Conservation (phyloP, 805 yeast genomes). For the Spathaspora gorwiae region DNA sequence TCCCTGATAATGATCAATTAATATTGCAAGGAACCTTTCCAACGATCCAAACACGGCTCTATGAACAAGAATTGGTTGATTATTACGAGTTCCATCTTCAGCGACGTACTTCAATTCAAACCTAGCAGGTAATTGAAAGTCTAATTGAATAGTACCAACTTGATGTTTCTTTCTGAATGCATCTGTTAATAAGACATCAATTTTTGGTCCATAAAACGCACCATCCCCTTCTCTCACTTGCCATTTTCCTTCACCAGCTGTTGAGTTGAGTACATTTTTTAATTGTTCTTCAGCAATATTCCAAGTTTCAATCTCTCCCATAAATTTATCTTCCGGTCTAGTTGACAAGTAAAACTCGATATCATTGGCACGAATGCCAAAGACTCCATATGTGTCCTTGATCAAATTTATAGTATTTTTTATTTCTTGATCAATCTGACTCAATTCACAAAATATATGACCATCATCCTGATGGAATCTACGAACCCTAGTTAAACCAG, state of each 20-base stretch:
- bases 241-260: slow-evolving; percentile 55
- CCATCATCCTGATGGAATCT: slow-evolving; percentile 98
- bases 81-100: slow-evolving; percentile 44
- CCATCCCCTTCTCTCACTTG: slow-evolving; percentile 87
- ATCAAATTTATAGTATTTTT: slow-evolving; percentile 65
- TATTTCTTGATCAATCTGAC: slow-evolving; percentile 75
- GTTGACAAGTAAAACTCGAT: slow-evolving; percentile 70
- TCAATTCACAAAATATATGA: slow-evolving; percentile 82
- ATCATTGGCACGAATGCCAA: slow-evolving; percentile 53
- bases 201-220: slow-evolving; percentile 94
- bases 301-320: slow-evolving; percentile 81
- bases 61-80: slow-evolving; percentile 90
- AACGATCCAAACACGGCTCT: slow-evolving; percentile 94
- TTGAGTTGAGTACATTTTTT: slow-evolving; percentile 49
- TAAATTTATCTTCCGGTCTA: slow-evolving; percentile 69
- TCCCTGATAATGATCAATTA: slow-evolving; percentile 86
- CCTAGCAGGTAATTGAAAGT: slow-evolving; percentile 87
- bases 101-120: slow-evolving; percentile 67
- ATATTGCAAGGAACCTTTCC: slow-evolving; percentile 85
- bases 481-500: slow-evolving; percentile 89
- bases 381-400: slow-evolving; percentile 65
- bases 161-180: slow-evolving; percentile 80
- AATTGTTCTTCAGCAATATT: slow-evolving; percentile 71
- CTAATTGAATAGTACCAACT: slow-evolving; percentile 92
- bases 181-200: slow-evolving; percentile 81